Conservation (phyloP, 495 filamentous ascomycete species). For the Hypoxylon crocopeplum region DNA sequence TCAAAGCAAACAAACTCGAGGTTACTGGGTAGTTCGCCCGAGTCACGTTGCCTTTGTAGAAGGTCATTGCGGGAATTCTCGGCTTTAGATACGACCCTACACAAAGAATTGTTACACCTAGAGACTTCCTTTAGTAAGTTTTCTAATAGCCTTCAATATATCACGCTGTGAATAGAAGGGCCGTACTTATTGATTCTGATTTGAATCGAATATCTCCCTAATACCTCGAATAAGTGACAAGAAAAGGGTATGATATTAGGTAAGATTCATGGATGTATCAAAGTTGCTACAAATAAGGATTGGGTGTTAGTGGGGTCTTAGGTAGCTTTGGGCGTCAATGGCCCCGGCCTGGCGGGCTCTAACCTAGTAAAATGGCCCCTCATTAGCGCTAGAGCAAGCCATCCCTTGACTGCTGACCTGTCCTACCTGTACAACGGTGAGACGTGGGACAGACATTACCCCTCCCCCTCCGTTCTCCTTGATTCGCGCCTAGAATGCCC, state of each 20-base stretch:
- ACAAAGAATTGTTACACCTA: too few relatives aligned
- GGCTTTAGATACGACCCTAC: slow-evolving; percentile 4
- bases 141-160: too few relatives aligned
- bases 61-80: not conserved
- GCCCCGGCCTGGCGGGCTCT: slow-evolving; percentile 2
- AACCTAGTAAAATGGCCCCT: slow-evolving; percentile 12
- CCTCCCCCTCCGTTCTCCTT: slow-evolving; percentile 23
- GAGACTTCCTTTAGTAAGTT: too few relatives aligned
- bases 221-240: too few relatives aligned
- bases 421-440: not conserved
- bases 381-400: not conserved
- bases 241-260: too few relatives aligned
- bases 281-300: slow-evolving; percentile 2
- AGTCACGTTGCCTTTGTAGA: too few relatives aligned
- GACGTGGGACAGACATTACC: slow-evolving; percentile 4
- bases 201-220: too few relatives aligned
- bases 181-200: too few relatives aligned
- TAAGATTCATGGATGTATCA: too few relatives aligned
- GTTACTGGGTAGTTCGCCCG: too few relatives aligned
- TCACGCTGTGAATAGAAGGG: too few relatives aligned
- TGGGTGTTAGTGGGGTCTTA: slow-evolving; percentile 8
- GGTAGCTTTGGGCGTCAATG: slow-evolving; percentile 35
- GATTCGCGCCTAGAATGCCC: slow-evolving; percentile 14
- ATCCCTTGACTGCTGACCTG: not conserved
- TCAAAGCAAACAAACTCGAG: too few relatives aligned